Evolutionary conservation across 1,284 basidiomycete genomes (phyloP).

Genomic region (Grifola frondosa): DNA sequence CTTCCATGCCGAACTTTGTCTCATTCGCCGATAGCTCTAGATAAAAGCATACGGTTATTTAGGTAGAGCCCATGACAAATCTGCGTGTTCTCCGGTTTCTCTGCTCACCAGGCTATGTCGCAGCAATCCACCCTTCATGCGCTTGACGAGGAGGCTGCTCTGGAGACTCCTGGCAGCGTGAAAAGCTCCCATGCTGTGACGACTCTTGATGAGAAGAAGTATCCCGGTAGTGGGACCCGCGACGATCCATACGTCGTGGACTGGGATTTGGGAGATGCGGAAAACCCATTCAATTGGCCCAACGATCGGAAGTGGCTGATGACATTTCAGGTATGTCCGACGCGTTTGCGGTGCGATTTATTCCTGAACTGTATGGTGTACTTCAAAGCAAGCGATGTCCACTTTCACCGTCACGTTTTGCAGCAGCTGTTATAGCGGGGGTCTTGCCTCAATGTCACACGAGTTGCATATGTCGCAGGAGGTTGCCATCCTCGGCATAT

Average conservation of each 20-base stretch:
- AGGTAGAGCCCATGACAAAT: too few relatives aligned
- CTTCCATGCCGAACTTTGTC: too few relatives aligned
- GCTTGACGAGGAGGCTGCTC: slow-evolving; percentile 8
- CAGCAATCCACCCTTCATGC: slow-evolving; percentile 18
- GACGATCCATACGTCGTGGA: slow-evolving; percentile 56
- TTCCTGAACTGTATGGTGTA: slow-evolving; percentile 32
- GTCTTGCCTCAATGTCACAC: slow-evolving; percentile 44
- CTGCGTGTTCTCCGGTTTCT: too few relatives aligned
- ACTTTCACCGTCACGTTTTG: slow-evolving; percentile 66
- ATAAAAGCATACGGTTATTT: too few relatives aligned
- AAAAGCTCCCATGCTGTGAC: background rate
- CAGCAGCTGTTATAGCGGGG: slow-evolving; percentile 59
- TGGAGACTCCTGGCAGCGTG: background rate
- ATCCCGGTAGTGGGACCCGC: slow-evolving; percentile 44
- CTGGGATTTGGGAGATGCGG: slow-evolving; percentile 54
- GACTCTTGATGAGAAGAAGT: slow-evolving; percentile 13
- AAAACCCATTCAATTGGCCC: slow-evolving; percentile 67
- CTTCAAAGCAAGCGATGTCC: slow-evolving; percentile 32
- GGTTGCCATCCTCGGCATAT: slow-evolving; percentile 59
- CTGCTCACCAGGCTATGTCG: too few relatives aligned
- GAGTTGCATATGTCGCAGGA: slow-evolving; percentile 53
- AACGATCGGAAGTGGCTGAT: slow-evolving; percentile 50
- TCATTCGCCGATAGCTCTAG: too few relatives aligned
- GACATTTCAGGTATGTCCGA: slow-evolving; percentile 46
- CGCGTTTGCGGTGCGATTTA: background rate